Conservation (phyloP, 371 early-diverging fungal genomes). For the Syncephalis plumigaleata region DNA sequence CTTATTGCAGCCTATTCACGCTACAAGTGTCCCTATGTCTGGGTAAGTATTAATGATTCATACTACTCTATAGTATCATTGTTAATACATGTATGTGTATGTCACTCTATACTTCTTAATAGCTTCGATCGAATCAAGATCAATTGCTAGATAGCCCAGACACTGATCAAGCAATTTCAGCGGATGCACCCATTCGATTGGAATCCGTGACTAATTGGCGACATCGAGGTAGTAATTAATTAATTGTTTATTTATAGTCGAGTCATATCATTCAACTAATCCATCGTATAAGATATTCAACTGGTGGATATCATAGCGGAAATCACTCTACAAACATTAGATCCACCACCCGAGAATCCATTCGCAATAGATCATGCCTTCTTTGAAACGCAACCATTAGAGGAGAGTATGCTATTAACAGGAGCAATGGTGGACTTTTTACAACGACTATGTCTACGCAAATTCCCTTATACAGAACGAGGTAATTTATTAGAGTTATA, state of each 20-base stretch:
- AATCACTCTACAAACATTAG: conserved; percentile 26
- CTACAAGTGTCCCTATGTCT: conserved; percentile 68
- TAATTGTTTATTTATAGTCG: too few relatives aligned
- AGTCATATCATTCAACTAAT: too few relatives aligned
- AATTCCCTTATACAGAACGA: conserved; percentile 17
- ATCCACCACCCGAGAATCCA: conserved; percentile 41
- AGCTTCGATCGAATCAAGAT: conserved; percentile 42
- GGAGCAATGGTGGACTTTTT: conserved; percentile 52
- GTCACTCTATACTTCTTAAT: not conserved
- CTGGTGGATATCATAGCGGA: conserved; percentile 68
- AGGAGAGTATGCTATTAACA: conserved; percentile 38
- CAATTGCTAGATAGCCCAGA: conserved; percentile 8
- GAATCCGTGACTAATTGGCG: conserved; percentile 1
- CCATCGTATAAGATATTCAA: conserved; percentile 49
- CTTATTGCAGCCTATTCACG: conserved; percentile 57
- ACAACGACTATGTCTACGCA: conserved; percentile 32
- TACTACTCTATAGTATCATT: too few relatives aligned
- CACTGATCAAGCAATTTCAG: not conserved
- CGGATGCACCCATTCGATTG: not conserved
- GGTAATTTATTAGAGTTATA: too few relatives aligned
- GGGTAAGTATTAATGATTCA: conserved; percentile 32
- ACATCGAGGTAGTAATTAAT: not conserved
- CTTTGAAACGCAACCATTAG: conserved; percentile 32
- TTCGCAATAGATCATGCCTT: conserved; percentile 43
- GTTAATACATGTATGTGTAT: not conserved